Base-by-base conservation (phyloP, 1,284 basidiomycete species). In the Cutaneotrichosporon arboriforme region DNA sequence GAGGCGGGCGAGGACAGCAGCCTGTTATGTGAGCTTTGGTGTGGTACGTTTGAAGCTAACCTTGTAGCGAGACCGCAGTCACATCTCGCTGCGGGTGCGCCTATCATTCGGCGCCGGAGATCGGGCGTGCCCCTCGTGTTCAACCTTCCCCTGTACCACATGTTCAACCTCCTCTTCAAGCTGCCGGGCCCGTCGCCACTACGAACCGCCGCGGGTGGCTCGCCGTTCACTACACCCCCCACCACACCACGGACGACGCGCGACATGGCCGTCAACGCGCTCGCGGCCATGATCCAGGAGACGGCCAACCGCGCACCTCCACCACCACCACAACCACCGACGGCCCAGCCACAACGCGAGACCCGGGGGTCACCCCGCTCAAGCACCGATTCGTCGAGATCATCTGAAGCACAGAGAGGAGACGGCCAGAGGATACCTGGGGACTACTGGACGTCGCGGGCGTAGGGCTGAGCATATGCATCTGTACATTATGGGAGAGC, bases 71-170 rank as follows among this genome's bases (percentile, higher is more conserved):
- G 46, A 4, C 20, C 52, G 4, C 35, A 35, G 12, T 31, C 42
- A 17, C 52, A 36, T 2, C 31, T 49, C 3, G 15, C 50, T 8
- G 31, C n/a, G n/a, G n/a, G 26, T 10, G 26, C 26, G 26, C 26
- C 26, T 5, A 31, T 31, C 1, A 48, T 57, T 2, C 55, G 49
- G 12, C 41, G 46, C 17, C 55, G 59, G 9, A 47, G 60, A 20
- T 44, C 48, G 15, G 67, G 65, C 40, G 62, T 64, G 3, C 69
- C 69, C 0, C 53, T 67, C n/a, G 63, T 70, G 15, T 66, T 68
- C 48, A 64, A 60, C 23, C 49, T 72, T 8, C 55, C 68, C 4
- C 43, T 68, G 1, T 26, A 49, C 1, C 63, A 72, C 54, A 53
- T 69, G 4, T 3, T 67, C 46, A 51, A 53, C 39, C 54, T 72